A percentile compares a stretch with the other conserved stretches of the same genome.
These are phyloP conservation scores for Trypanosoma scelopori DNA, from an alignment of 208 protist species.

Conservation along the genomic window DNA sequence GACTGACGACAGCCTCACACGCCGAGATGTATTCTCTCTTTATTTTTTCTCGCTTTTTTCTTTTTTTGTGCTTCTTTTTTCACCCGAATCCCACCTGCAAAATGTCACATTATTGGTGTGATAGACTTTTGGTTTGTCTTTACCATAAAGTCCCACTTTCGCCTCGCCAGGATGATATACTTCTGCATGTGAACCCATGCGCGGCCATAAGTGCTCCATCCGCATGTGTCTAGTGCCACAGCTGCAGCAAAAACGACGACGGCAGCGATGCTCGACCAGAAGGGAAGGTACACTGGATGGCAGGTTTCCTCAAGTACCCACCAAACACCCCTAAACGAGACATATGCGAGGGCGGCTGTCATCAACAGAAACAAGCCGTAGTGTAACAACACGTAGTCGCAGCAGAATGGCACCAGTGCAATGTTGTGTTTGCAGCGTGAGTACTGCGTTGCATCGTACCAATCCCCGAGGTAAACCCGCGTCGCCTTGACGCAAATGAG, in stretches of 20 bases:
- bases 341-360: conserved; percentile 52
- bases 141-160: conserved; percentile 61
- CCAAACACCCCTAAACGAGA: conserved; percentile 40
- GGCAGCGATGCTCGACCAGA: conserved; percentile 75
- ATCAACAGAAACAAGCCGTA: conserved; percentile 65
- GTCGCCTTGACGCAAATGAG: conserved; percentile 74
- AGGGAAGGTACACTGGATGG: conserved; percentile 52
- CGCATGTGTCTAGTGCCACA: conserved; percentile 42
- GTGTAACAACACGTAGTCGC: conserved; percentile 71
- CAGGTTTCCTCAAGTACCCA: conserved; percentile 24
- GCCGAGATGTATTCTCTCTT: no score
- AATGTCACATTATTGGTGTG: conserved; percentile 31
- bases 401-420: conserved; percentile 75
- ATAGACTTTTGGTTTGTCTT: conserved; percentile 56
- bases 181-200: conserved; percentile 84
- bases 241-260: conserved; percentile 37
- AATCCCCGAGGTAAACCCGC: conserved; percentile 70
- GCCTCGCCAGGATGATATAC: conserved; percentile 74
- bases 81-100: not conserved
- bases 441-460: conserved; percentile 83
- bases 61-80: not conserved
- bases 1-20: no score
- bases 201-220: conserved; percentile 39
- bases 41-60: not conserved
- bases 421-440: conserved; percentile 90